Evolutionary conservation across 2,329 filamentous ascomycete genomes (phyloP), one percentile per base, ranked within the genome.

Genomic region (Penicillium concentricum): DNA sequence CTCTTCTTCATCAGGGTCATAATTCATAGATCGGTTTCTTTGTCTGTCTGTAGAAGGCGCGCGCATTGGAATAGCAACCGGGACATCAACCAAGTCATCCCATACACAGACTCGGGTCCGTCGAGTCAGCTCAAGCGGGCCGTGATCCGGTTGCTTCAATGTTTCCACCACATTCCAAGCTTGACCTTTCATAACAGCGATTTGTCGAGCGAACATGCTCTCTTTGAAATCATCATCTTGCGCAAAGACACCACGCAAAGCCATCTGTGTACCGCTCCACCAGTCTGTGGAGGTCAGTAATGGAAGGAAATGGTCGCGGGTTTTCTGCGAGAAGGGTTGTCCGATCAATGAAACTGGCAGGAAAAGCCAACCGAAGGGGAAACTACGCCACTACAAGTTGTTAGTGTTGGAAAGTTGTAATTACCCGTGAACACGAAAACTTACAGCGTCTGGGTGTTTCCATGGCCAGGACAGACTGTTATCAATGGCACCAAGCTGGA

Each of bases 101-200:
- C 94, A 99, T 13, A 99, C 93, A 67, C 92, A 96, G 18, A 99
- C 93, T 67, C 93, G 87, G 47, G 91, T 89, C 64, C 94, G 84
- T 61, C 94, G 84, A 5, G 94, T 97, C 51, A 99, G 84, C 76
- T 97, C 94, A 18, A 99, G 80, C 0, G 94, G 94, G 0, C 94
- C 94, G 70, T 97, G 93, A 69, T 97, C 94, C 0, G 86, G 81
- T 18, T 90, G 90, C 74, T 99, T 99, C 59, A 99, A 82, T 0
- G 94, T 97, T 78, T 99, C 94, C 5, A 99, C 94, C 0, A 99
- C 94, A 71, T 99, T 99, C 92, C 94, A 99, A 0, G 94, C 94
- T 72, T 99, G 94, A 12, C 94, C 94, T 76, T 99, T 99, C 91
- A 99, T 96, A 57, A 99, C 94, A 1, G 94, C 93, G 60, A 99